Base-by-base conservation (phyloP, 441 rosid genomes). In the Metrosideros polymorpha region DNA sequence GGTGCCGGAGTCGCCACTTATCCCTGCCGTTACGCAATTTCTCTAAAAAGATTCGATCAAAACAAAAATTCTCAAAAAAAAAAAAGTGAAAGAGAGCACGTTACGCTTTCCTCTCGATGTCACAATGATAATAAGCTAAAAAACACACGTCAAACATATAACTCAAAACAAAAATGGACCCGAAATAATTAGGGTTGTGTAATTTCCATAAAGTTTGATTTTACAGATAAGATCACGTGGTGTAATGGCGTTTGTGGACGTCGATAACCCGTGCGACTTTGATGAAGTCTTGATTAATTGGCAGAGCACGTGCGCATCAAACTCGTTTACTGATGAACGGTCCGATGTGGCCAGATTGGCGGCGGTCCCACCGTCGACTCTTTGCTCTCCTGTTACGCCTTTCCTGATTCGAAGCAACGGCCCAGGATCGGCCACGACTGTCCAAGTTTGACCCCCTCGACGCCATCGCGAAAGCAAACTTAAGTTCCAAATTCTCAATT, bases 31-130 rank as follows among this genome's bases (percentile, higher is more conserved):
- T n/a, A n/a, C n/a, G n/a, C n/a, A n/a, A n/a, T n/a, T n/a, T n/a
- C n/a, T n/a, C n/a, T n/a, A n/a, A n/a, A n/a, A n/a, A n/a, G n/a
- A n/a, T n/a, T n/a, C n/a, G n/a, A n/a, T n/a, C n/a, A n/a, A n/a
- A n/a, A n/a, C n/a, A n/a, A n/a, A n/a, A n/a, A n/a, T n/a, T n/a
- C n/a, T 55, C 2, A 4, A 4, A 4, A 55, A 10, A 10, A 1
- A 25, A 2, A n/a, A n/a, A n/a, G n/a, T 0, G 3, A 25, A 12
- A 12, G 8, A 27, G 0, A n/a, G n/a, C n/a, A n/a, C n/a, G n/a
- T n/a, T n/a, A n/a, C 12, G 32, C 14, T 57, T 2, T 13, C 2
- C n/a, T 57, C 12, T 57, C 0, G 15, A 5, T 12, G 12, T 7
- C 12, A 9, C 49, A 0, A 9, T 9, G 49, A 9, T 45, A 9